A percentile compares a stretch with the other conserved stretches of the same genome.
phyloP scores from a whole-genome alignment of 108 stramenopile species.

The Ochromonas danica region DNA sequence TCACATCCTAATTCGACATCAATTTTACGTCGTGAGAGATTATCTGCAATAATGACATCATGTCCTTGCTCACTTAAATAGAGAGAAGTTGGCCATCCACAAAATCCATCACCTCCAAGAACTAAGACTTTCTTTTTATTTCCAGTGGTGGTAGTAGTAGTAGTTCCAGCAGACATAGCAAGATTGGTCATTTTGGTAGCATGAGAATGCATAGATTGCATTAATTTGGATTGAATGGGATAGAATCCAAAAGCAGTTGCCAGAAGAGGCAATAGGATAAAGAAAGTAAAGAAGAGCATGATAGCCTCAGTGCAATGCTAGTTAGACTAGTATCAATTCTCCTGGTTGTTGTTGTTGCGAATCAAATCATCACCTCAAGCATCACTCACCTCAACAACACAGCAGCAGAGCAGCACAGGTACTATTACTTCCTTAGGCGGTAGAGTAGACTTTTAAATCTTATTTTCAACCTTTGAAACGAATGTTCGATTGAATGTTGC shows the following conservation, averaged over 20 bases:
- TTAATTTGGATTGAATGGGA: neutral
- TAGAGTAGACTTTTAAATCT: no score
- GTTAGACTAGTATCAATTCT: no score
- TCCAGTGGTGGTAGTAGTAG: neutral
- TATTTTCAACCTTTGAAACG: no score
- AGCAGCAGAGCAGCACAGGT: no score
- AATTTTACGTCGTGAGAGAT: conserved; percentile 85
- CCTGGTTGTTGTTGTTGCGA: no score
- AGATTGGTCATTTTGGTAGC: neutral
- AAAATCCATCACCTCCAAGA: conserved; percentile 93
- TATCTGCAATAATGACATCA: conserved; percentile 84
- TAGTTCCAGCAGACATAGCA: neutral
- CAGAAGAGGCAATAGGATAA: neutral
- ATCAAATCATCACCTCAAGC: no score
- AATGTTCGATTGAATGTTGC: no score
- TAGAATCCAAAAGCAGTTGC: neutral
- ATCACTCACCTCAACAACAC: no score
- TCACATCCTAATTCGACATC: conserved; percentile 83
- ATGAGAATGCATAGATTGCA: neutral
- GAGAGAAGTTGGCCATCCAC: conserved; percentile 93
- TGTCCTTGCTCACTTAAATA: conserved; percentile 83
- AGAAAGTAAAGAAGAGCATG: neutral
- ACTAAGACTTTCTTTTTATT: conserved; percentile 74
- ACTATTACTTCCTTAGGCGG: no score
- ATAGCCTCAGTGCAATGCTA: neutral